phyloP scores from a whole-genome alignment of 2,329 filamentous ascomycete genomes.

The Neopestalotiopsis rosae region DNA sequence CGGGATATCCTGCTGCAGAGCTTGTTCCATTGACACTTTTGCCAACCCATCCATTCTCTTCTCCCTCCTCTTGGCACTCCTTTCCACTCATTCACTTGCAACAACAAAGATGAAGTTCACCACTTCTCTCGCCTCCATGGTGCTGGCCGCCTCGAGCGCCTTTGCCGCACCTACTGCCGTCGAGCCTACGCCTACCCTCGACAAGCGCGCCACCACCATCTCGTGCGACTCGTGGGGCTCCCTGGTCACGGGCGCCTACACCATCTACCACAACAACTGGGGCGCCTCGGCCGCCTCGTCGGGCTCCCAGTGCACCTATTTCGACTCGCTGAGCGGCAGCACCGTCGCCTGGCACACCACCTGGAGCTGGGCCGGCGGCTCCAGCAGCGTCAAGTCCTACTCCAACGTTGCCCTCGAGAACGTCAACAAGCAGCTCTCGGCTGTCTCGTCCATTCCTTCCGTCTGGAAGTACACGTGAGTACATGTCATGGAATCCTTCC shows the following conservation, averaged over 20 bases:
- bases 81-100: neutral
- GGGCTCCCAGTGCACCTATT: slow-evolving; percentile 48
- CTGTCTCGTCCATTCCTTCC: slow-evolving; percentile 41
- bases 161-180: slow-evolving; percentile 30
- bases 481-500: neutral
- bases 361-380: slow-evolving; percentile 49
- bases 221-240: slow-evolving; percentile 46
- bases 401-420: slow-evolving; percentile 47
- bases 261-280: slow-evolving; percentile 60
- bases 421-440: slow-evolving; percentile 38
- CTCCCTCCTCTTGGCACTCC: neutral
- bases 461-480: slow-evolving; percentile 54
- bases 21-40: neutral
- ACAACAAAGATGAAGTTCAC: slow-evolving; percentile 17
- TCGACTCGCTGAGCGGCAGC: slow-evolving; percentile 40
- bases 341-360: slow-evolving; percentile 47
- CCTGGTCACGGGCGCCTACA: slow-evolving; percentile 45
- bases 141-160: slow-evolving; percentile 33
- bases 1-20: neutral
- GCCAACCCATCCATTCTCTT: neutral
- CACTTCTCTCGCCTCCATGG: slow-evolving; percentile 28
- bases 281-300: slow-evolving; percentile 41
- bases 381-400: slow-evolving; percentile 50
- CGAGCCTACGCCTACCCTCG: slow-evolving; percentile 31
- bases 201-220: slow-evolving; percentile 39